Evolutionary conservation across 2,329 filamentous ascomycete genomes (phyloP).

Genomic region (Setomelanomma holmii): DNA sequence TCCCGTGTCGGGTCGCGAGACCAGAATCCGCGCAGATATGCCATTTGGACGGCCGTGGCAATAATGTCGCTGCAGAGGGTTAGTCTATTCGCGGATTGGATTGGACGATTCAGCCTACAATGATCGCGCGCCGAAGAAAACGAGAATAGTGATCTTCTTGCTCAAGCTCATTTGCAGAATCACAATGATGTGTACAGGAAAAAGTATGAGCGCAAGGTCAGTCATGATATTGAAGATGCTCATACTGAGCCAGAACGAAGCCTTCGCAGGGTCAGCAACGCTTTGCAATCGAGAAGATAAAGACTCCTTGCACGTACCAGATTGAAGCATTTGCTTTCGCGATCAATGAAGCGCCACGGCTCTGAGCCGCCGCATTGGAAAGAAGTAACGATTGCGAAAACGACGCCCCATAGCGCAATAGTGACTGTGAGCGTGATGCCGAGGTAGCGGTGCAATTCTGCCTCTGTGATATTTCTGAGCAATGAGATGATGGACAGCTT

Average conservation of each 20-base stretch:
- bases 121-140: conserved; percentile 42
- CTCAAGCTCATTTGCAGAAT: conserved; percentile 44
- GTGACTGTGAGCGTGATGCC: conserved; percentile 33
- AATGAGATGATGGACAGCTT: conserved; percentile 47
- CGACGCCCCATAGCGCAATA: conserved; percentile 41
- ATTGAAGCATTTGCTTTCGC: conserved; percentile 24
- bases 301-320: conserved; percentile 25
- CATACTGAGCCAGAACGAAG: conserved; percentile 40
- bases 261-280: conserved; percentile 19
- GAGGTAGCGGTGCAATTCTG: conserved; percentile 36
- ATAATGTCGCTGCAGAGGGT: conserved; percentile 37
- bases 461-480: conserved; percentile 43
- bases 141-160: conserved; percentile 44
- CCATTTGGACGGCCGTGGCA: conserved; percentile 40
- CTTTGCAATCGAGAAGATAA: neutral
- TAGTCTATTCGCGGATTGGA: neutral
- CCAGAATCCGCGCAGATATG: conserved; percentile 35
- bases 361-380: conserved; percentile 40
- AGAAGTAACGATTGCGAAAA: conserved; percentile 35
- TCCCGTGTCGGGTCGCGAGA: conserved; percentile 36
- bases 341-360: conserved; percentile 35
- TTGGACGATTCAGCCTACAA: conserved; percentile 24
- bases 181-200: conserved; percentile 43
- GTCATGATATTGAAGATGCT: conserved; percentile 43
- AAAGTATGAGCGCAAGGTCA: conserved; percentile 41